These are phyloP conservation scores for Zychaea mexicana DNA, from an alignment of 371 early-diverging fungal genomes.

Conservation along the genomic window DNA sequence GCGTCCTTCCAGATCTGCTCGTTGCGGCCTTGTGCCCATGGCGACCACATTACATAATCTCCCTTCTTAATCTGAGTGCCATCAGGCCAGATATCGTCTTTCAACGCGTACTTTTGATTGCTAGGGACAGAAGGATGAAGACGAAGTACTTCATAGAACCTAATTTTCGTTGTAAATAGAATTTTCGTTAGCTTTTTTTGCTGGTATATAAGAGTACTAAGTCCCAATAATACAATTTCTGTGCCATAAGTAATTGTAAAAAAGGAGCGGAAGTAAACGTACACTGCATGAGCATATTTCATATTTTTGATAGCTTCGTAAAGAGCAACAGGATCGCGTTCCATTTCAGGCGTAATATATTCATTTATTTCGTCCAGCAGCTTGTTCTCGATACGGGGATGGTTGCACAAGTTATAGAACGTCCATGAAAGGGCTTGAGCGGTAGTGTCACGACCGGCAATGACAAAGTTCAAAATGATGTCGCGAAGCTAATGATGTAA, in stretches of 20 bases:
- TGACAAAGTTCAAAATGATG: constrained; percentile 50
- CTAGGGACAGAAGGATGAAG: constrained; percentile 74
- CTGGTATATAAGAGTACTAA: too few species aligned
- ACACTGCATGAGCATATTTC: constrained; percentile 35
- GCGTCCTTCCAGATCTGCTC: constrained; percentile 66
- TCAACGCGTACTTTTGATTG: constrained; percentile 63
- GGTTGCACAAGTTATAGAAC: constrained; percentile 47
- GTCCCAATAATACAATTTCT: too few species aligned
- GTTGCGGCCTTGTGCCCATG: constrained; percentile 59
- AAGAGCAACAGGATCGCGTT: constrained; percentile 33
- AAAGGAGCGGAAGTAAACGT: too few species aligned
- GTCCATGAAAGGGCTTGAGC: constrained; percentile 75
- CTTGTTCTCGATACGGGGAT: constrained; percentile 48
- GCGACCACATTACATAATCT: constrained; percentile 49
- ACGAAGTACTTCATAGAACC: constrained; percentile 66
- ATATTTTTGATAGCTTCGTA: constrained; percentile 52
- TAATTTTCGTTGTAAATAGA: too few species aligned
- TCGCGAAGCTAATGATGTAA: constrained; percentile 43
- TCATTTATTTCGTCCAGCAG: constrained; percentile 48
- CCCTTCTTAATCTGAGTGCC: constrained; percentile 65
- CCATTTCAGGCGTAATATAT: constrained; percentile 30
- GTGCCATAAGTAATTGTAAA: too few species aligned
- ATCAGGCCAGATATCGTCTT: constrained; percentile 73
- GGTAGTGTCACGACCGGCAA: constrained; percentile 74
- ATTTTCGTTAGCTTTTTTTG: too few species aligned